Base-by-base conservation (phyloP, 306 rosid genomes). In the Prunus campanulata region DNA sequence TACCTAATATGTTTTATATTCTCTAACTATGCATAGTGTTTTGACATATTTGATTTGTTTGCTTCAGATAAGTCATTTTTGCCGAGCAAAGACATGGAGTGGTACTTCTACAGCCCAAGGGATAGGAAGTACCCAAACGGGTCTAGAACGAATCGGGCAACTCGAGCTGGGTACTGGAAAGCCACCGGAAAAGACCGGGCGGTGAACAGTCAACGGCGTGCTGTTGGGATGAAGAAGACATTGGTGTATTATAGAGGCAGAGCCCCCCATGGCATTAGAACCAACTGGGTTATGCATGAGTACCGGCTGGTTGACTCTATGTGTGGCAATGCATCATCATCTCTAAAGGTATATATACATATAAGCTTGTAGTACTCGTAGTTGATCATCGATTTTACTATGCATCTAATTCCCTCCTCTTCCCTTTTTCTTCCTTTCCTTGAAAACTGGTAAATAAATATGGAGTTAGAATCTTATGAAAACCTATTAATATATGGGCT, bases 211-310 rank as follows among this genome's bases (percentile, higher is more conserved):
- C 93, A 87, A 35, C 82, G 87, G 75, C 85, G 67, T 2, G 74
- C 81, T 2, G 89, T 91, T 56, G 98, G 98, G 8, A 91, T 91
- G 97, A 94, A 94, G 91, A 94, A 94, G 84, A 94, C 98, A 2
- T 80, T 94, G 87, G 98, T 94, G 3, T 94, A 90, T 76, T 94
- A 94, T 68, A 87, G 73, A 81, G 98, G 98, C 5, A 86, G 98
- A 80, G 98, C 98, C 13, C 98, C 98, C 1, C 98, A 89, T 86
- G 98, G 98, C 18, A 72, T 87, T 24, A 87, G 98, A 85, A 94
- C 97, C 32, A 91, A 89, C 65, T 94, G 98, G 98, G 93, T 94
- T 70, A 94, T 94, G 98, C 98, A 94, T 64, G 98, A 94, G 82
- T 94, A 94, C 20, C 97, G 98, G 10, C 84, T 93, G 2, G 73